Evolutionary conservation across 345 rosid genomes (phyloP), one percentile per base, ranked within the genome.

Genomic region (Melastoma malabathricum): DNA sequence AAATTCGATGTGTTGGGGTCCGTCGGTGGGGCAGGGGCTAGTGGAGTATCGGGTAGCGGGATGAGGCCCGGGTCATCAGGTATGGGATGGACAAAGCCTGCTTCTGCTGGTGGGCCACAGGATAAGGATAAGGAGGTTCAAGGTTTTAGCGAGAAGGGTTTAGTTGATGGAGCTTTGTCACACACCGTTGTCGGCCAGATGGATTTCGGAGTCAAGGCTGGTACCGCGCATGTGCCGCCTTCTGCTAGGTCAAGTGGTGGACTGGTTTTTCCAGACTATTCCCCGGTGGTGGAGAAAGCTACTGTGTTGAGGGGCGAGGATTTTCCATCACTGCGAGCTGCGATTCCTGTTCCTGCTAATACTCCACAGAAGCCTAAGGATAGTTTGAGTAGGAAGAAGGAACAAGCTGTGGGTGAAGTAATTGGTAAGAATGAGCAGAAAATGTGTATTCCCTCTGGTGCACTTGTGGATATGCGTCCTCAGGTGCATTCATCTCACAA

Each of bases 51-150:
- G 0, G 95, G 94, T 17, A 68, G 57, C 73, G 95, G 95, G 41
- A 47, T 76, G 0, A 75, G 94, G 52, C 97, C 97, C 18, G 68
- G 78, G 55, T 93, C 97, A 0, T 77, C 95, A 0, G 86, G 95
- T 44, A 65, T 83, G 70, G 89, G 97, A 6, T 93, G 99, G 97
- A 75, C 77, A 20, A 93, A 88, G 71, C 94, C 90, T n/a, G 81
- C 65, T 6, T 43, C 67, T 13, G 66, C 73, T 55, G 66, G 70
- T 39, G 63, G 62, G 66, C 84, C 41, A 8, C 41, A 34, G 41
- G 41, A 34, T 34, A 34, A 68, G 64, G 96, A 81, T 67, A 78
- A 74, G 56, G 88, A 78, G 54, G 73, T 67, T 53, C 51, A 16
- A 52, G 58, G 47, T 54, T 38, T 48, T 10, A 22, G 53, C 12